Percentiles rank a stretch among this genome's conserved stretches.
These are phyloP conservation scores for Bipolaris cookei DNA, from an alignment of 2,329 filamentous ascomycete species.

Conservation along the genomic window DNA sequence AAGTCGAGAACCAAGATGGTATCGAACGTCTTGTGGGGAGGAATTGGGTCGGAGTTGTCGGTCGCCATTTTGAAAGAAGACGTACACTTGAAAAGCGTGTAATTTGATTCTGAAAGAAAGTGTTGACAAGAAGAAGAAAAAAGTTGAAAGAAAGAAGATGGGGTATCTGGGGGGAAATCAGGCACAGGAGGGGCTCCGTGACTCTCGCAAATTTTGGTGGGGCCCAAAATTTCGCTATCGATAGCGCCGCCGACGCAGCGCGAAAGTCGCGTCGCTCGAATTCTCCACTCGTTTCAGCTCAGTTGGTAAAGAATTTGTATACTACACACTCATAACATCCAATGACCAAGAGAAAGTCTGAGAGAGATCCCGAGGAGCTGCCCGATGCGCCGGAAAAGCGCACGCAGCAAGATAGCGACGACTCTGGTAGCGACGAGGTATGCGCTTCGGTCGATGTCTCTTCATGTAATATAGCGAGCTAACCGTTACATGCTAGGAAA, in stretches of 20 bases:
- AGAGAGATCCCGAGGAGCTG: constrained; percentile 44
- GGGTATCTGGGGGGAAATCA: constrained; percentile 8
- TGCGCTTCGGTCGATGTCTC: constrained; percentile 17
- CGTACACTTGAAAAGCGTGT: constrained; percentile 1
- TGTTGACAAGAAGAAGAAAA: constrained; percentile 12
- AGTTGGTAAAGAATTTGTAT: not conserved
- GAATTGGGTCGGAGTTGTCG: constrained; percentile 51
- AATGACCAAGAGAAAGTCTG: constrained; percentile 49
- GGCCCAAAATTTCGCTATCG: constrained; percentile 22
- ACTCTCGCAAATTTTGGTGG: constrained; percentile 23
- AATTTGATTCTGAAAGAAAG: constrained; percentile 22
- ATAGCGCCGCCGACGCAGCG: constrained; percentile 8
- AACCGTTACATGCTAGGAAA: constrained; percentile 65
- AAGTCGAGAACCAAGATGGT: constrained; percentile 77
- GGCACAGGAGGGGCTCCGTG: constrained; percentile 20
- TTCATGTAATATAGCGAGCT: constrained; percentile 15
- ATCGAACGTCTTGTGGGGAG: constrained; percentile 62
- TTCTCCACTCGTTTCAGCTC: constrained; percentile 2
- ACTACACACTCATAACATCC: constrained; percentile 10
- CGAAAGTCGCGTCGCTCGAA: constrained; percentile 12
- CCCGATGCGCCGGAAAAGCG: constrained; percentile 44
- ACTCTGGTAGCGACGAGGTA: constrained; percentile 50
- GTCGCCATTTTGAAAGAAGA: constrained; percentile 43
- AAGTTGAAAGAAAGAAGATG: constrained; percentile 9
- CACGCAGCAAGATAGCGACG: constrained; percentile 41